Evolutionary conservation across 768 basidiomycete species (phyloP), one percentile per base, ranked within the genome.

Genomic region (Kwoniella heveanensis): DNA sequence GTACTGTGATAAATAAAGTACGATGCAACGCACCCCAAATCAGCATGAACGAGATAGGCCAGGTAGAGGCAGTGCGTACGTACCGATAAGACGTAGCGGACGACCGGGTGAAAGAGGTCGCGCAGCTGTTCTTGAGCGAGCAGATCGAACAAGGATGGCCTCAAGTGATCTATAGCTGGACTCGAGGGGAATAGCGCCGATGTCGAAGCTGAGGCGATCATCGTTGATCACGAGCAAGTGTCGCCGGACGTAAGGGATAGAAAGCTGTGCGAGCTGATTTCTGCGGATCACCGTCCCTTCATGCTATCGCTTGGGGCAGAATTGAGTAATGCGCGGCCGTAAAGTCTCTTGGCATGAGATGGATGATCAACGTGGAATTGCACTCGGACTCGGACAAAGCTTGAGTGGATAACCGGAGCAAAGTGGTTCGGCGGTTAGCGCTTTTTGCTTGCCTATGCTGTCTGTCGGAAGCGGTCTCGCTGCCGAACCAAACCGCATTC

Each of bases 51-150:
- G n/a, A n/a, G 10, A 46, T 46, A 29, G 39, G 22, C n/a, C 22
- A 51, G 13, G 39, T 32, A 22, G 53, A 24, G 6, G 5, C 26
- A 27, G 9, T 30, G 27, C 6, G 24, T 48, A 78, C 88, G 82
- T 78, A 94, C 94, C 65, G 90, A 89, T 32, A 98, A 82, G 49
- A 94, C 88, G 82, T 98, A 97, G 82, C 94, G 92, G 76, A 96
- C 82, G 15, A 94, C 92, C 32, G 95, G 95, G 73, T 97, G 94
- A 13, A 98, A 84, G 7, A 96, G 84, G 76, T 94, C 91, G 63
- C 90, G 83, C 21, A 98, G 86, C 77, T 97, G 93, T 69, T 96
- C 94, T 79, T 96, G 91, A 7, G 92, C 92, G 39, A 96, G 83
- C 12, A 97, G 85, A 76, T 97, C 94, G 72, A 95, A 97, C 15